Evolutionary conservation across 768 basidiomycete species (phyloP).

Genomic region (Tricholoma saponaceum): DNA sequence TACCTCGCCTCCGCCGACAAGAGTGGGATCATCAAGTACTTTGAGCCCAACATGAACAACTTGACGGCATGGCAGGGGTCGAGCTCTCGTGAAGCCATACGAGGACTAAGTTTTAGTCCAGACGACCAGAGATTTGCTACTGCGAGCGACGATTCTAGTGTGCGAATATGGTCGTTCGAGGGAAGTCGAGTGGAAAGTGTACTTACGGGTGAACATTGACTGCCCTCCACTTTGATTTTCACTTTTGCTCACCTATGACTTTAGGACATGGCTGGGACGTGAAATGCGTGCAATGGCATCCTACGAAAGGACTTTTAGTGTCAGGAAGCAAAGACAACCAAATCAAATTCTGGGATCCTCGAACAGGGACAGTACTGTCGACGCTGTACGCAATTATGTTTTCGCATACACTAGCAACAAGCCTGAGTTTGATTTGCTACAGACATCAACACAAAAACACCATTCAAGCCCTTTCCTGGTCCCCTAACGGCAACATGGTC

Average conservation of each 20-base stretch:
- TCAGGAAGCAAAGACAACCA: conserved; percentile 97
- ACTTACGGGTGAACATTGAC: conserved; percentile 58
- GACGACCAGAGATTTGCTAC: conserved; percentile 91
- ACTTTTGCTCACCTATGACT: background rate
- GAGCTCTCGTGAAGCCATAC: conserved; percentile 79
- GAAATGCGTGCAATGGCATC: conserved; percentile 98
- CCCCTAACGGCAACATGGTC: conserved; percentile 88
- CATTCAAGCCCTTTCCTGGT: conserved; percentile 90
- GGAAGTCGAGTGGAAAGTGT: conserved; percentile 86
- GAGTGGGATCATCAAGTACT: conserved; percentile 95
- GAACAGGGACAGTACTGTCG: conserved; percentile 85
- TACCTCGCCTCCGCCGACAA: conserved; percentile 94
- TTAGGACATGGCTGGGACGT: conserved; percentile 99
- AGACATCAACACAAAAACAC: conserved; percentile 98
- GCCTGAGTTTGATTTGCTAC: background rate
- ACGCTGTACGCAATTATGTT: conserved; percentile 61
- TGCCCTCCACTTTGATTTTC: background rate
- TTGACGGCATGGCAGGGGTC: conserved; percentile 92
- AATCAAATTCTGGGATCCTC: conserved; percentile 99
- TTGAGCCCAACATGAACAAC: conserved; percentile 99
- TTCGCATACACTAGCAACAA: background rate
- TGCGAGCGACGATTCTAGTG: conserved; percentile 91
- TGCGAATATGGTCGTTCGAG: conserved; percentile 94
- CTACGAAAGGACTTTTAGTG: conserved; percentile 90
- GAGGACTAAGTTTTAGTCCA: conserved; percentile 88